Evolutionary conservation across 345 rosid genomes (phyloP), one percentile per base, ranked within the genome.

Genomic region (Eucalyptus marginata): DNA sequence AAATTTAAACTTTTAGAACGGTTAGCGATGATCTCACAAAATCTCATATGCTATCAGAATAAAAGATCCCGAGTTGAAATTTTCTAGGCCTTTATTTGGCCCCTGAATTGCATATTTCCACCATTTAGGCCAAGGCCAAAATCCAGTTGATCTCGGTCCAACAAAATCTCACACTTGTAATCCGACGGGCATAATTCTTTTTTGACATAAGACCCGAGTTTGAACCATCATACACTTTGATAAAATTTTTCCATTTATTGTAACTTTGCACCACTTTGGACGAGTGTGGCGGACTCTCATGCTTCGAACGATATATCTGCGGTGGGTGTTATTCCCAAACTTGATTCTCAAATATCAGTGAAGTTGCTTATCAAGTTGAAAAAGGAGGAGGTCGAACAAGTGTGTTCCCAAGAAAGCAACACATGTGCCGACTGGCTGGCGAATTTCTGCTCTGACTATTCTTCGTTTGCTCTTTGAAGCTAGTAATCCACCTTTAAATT

Each of bases 11-110:
- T 56, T 56, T 56, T 24, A 56, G 3, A 56, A 22, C 1, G 1
- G 1, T 56, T 10, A 25, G 0, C 0, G 0, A 56, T 10, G 1
- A 10, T 56, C 3, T 10, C 13, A 56, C 27, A 56, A 56, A 56
- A 56, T 56, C 13, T 22, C 2, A 9, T 10, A 56, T 22, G 1
- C 0, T 56, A 24, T 56, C 5, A 1, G 62, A 56, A 10, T 24
- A 56, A 25, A 22, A 24, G 1, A 24, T 56, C 6, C 9, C 13
- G 1, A 24, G 62, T 56, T 56, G 10, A 56, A 56, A 56, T 56
- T 25, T 22, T 56, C 27, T 4, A 10, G 62, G 29, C 6, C 13
- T 24, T 10, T 56, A 56, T 56, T 56, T 56, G 13, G 6, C 29
- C 29, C 62, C 1, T 0, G 0, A 10, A 4, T 10, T 56, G 1